Evolutionary conservation across 352 stramenopile species (phyloP).

Genomic region (Phytophthora colocasiae): DNA sequence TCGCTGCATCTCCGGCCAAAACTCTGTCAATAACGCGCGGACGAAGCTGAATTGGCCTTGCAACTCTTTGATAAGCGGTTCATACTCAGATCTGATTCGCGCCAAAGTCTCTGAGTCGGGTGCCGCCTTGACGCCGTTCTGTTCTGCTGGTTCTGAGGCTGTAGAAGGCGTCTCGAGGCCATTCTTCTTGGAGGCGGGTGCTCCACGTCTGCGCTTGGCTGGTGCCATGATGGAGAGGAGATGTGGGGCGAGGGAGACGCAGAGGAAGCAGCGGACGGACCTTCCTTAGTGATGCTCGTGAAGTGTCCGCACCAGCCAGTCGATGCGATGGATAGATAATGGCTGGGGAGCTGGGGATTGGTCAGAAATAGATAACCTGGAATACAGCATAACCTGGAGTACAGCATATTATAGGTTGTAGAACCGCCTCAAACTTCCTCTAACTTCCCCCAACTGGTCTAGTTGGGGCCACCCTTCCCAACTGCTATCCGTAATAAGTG

Average conservation of each 20-base stretch:
- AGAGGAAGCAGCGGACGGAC: not conserved
- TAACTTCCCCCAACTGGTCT: too few relatives aligned
- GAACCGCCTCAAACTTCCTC: too few relatives aligned
- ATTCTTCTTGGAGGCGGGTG: constrained; percentile 27
- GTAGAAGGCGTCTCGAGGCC: constrained; percentile 3
- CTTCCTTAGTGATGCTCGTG: not conserved
- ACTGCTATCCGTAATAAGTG: too few relatives aligned
- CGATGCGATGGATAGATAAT: constrained; percentile 5
- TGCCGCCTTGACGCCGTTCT: constrained; percentile 8
- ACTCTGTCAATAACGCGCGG: constrained; percentile 73
- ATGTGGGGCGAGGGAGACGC: not conserved
- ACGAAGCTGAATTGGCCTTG: constrained; percentile 60
- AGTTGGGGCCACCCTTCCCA: too few relatives aligned
- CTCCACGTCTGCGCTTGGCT: constrained; percentile 44
- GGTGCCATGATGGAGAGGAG: constrained; percentile 38
- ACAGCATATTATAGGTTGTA: too few relatives aligned
- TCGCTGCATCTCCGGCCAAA: constrained; percentile 67
- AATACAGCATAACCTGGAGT: not conserved
- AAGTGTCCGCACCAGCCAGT: constrained; percentile 16
- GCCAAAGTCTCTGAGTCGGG: constrained; percentile 8
- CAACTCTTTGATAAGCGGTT: constrained; percentile 35
- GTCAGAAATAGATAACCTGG: constrained; percentile 1
- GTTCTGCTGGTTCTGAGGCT: constrained; percentile 1
- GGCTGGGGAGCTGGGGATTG: not conserved
- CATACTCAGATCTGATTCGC: constrained; percentile 36